Conservation (phyloP, 139 green algal genomes). For the Parachlorella kessleri region DNA sequence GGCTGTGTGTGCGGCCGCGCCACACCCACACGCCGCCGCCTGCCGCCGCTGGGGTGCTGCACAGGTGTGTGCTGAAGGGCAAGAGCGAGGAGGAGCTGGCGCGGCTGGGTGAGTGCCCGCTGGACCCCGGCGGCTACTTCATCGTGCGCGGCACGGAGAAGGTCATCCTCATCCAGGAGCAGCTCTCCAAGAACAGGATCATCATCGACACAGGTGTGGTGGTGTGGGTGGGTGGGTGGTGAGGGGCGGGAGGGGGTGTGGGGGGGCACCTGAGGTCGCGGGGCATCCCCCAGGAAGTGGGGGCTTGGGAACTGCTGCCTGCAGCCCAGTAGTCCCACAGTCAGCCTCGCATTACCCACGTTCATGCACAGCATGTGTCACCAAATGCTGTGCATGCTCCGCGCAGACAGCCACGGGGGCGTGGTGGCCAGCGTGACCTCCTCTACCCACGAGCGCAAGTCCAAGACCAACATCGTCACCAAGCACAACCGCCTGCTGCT, state of each 20-base stretch:
- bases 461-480: conserved; percentile 94
- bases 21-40: not conserved
- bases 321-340: too few species aligned
- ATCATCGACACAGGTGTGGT: conserved; percentile 86
- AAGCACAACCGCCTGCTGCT: conserved; percentile 89
- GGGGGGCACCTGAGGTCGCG: too few species aligned
- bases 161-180: conserved; percentile 99
- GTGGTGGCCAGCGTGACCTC: conserved; percentile 84
- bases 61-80: conserved; percentile 77
- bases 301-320: too few species aligned
- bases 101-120: conserved; percentile 91
- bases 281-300: too few species aligned
- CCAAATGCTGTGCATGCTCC: too few species aligned
- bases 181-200: conserved; percentile 99
- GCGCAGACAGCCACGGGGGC: conserved; percentile 29
- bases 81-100: conserved; percentile 91
- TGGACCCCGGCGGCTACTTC: conserved; percentile 99
- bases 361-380: too few species aligned
- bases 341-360: too few species aligned
- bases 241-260: not conserved
- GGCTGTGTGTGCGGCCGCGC: too few species aligned
- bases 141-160: conserved; percentile 93
- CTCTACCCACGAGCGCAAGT: conserved; percentile 97
- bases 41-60: conserved; percentile 1
- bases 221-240: not conserved